phyloP scores from a whole-genome alignment of 1,284 basidiomycete genomes.

The Golubevia sp. region DNA sequence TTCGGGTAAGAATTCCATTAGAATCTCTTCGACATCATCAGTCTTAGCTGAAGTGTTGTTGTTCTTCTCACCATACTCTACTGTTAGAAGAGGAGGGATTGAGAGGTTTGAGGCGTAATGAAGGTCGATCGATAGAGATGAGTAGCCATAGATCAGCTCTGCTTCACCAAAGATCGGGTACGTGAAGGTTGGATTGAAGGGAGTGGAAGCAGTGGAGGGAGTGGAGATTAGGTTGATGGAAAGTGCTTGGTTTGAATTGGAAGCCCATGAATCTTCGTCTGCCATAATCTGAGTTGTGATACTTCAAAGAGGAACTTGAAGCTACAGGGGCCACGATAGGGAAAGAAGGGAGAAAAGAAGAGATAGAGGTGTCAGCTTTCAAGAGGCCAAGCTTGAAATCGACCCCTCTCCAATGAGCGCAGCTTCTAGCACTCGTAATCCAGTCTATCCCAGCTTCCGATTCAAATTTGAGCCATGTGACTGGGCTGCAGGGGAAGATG shows the following conservation, averaged over 20 bases:
- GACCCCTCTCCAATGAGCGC: no score
- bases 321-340: no score
- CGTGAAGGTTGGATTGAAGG: conserved; percentile 49
- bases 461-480: no score
- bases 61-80: conserved; percentile 46
- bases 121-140: conserved; percentile 62
- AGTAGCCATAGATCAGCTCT: conserved; percentile 94
- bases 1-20: conserved; percentile 78
- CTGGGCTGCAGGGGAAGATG: no score
- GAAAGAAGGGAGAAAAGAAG: no score
- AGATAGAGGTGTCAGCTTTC: no score
- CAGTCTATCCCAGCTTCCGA: no score
- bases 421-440: no score
- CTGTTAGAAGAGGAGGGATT: conserved; percentile 17
- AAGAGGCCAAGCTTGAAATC: no score
- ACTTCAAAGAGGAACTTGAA: no score
- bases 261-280: conserved; percentile 3
- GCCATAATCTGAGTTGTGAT: no score
- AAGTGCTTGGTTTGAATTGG: conserved; percentile 2
- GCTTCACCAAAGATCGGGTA: conserved; percentile 84
- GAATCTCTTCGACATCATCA: conserved; percentile 81
- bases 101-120: conserved; percentile 63
- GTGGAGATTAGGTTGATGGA: background rate
- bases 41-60: conserved; percentile 69
- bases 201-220: background rate